Evolutionary conservation across 345 rosid genomes (phyloP).

Genomic region (Eucalyptus grandis): DNA sequence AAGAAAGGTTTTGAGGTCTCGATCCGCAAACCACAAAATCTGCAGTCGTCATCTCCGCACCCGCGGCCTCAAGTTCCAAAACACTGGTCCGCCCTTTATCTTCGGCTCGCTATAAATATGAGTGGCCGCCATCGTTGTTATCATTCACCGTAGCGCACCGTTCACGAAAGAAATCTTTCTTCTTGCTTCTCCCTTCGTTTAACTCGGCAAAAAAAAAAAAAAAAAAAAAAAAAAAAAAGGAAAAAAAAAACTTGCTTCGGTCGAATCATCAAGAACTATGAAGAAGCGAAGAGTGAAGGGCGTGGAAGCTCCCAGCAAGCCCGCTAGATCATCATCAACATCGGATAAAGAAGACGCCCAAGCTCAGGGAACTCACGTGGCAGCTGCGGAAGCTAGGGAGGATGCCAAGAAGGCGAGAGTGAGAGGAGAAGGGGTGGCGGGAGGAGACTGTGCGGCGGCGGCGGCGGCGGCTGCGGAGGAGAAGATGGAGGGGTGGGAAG

Average conservation of each 20-base stretch:
- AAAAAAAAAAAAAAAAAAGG: too few relatives aligned
- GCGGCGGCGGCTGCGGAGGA: background rate
- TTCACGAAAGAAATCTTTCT: background rate
- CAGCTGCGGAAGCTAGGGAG: background rate
- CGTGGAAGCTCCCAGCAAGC: background rate
- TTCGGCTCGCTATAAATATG: background rate
- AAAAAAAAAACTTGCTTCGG: background rate
- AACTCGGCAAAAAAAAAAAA: background rate
- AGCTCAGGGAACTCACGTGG: background rate
- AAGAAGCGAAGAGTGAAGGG: background rate
- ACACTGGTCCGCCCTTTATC: background rate
- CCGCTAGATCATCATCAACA: background rate
- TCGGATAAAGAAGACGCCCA: background rate
- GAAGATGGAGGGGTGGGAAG: background rate
- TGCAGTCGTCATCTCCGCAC: background rate
- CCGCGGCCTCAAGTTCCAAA: background rate
- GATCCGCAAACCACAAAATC: background rate
- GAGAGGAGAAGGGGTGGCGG: background rate
- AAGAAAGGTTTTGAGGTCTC: background rate
- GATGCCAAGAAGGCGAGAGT: background rate
- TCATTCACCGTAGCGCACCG: background rate
- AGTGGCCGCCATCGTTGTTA: background rate
- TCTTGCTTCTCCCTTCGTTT: background rate
- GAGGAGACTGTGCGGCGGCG: background rate
- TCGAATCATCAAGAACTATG: background rate